Evolutionary conservation across 2,329 filamentous ascomycete species (phyloP), one percentile per base, ranked within the genome.

Genomic region (Rutstroemia sp.): DNA sequence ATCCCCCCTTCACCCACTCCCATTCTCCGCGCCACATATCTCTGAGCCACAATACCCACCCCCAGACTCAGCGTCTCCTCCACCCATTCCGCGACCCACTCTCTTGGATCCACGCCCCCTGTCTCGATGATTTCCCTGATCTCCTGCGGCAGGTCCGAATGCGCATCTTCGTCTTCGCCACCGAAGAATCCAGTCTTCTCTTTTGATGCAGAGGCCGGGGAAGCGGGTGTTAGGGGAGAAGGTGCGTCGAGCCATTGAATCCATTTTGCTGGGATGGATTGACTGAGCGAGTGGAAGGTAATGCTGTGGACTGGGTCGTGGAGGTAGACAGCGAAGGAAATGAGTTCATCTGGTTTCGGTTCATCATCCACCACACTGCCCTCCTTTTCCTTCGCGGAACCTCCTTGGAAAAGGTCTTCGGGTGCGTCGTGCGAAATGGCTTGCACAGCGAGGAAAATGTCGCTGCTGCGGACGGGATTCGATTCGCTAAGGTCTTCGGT

Each of bases 41-140:
- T 80, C 78, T 99, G 94, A 2, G 94, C 94, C 3, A 97, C 86
- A 7, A 96, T 77, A 18, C 94, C 92, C 0, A 95, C 82, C 3
- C 85, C 82, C 49, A 97, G 75, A 42, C 78, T 83, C 34, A 99
- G 78, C 0, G 85, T 76, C 74, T 97, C 92, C 74, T 97, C 92
- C 48, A 99, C 81, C 94, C 94, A 99, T 72, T 97, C 94, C 3
- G 92, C 88, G 39, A 96, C 89, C 94, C 94, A 99, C 71, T 99
- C 94, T 57, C 94, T 80, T 0, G 94, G 94, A 68, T 99, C 94
- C 2, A 97, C 90, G 48, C 81, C 83, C 8, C 83, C 83, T 46
- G 74, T 74, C 66, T 84, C 82, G 42, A 99, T 83, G 61, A 97
- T 95, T 63, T 92, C 88, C 21, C 82, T 79, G 65, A 99, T 96